phyloP scores from a whole-genome alignment of 345 rosid genomes.

The Atalantia buxifolia region DNA sequence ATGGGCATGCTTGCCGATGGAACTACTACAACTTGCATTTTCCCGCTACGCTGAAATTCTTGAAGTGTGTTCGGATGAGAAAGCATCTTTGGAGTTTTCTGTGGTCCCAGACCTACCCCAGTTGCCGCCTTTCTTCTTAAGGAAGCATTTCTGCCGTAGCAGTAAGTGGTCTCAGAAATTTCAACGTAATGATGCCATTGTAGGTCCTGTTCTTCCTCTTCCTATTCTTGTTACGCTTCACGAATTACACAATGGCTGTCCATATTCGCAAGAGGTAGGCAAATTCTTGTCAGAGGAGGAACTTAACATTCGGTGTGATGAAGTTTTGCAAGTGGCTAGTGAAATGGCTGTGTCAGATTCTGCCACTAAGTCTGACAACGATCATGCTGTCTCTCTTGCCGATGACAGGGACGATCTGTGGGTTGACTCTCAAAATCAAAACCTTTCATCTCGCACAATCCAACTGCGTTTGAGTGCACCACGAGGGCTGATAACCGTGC shows the following conservation, averaged over 20 bases:
- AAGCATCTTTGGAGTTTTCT: constrained; percentile 35
- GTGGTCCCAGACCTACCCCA: constrained; percentile 38
- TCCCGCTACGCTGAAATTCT: constrained; percentile 35
- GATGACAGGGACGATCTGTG: constrained; percentile 25
- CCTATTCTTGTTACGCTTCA: constrained; percentile 34
- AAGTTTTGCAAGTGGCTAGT: constrained; percentile 38
- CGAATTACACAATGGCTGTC: constrained; percentile 23
- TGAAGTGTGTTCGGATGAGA: constrained; percentile 26
- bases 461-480: constrained; percentile 15
- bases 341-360: constrained; percentile 29
- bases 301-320: constrained; percentile 19
- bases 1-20: constrained; percentile 41
- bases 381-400: constrained; percentile 31
- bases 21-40: constrained; percentile 42
- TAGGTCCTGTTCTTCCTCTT: constrained; percentile 45
- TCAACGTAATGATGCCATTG: constrained; percentile 23
- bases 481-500: background rate
- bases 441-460: constrained; percentile 26
- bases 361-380: constrained; percentile 9
- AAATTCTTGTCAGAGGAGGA: constrained; percentile 26
- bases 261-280: constrained; percentile 17
- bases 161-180: constrained; percentile 30
- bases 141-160: constrained; percentile 35
- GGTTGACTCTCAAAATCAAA: constrained; percentile 21
- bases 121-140: constrained; percentile 40